Conservation (phyloP, 2,329 filamentous ascomycete species). For the Colletotrichum nymphaeae region DNA sequence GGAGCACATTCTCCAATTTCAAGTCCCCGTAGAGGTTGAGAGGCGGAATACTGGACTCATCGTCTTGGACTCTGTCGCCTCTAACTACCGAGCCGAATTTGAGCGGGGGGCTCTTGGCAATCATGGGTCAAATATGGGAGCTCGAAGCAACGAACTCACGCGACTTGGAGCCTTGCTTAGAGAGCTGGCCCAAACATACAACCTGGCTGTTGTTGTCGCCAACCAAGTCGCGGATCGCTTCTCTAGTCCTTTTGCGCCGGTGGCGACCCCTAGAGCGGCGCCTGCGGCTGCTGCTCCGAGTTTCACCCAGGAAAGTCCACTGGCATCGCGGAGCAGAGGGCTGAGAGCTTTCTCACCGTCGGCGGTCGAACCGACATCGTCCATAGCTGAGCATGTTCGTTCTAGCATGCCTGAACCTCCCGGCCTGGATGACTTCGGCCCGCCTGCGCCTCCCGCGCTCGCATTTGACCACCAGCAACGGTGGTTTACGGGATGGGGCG, state of each 20-base stretch:
- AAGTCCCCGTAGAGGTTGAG: slow-evolving; percentile 86
- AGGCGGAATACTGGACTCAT: slow-evolving; percentile 84
- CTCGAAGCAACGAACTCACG: slow-evolving; percentile 80
- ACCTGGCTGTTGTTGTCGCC: slow-evolving; percentile 87
- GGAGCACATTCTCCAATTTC: slow-evolving; percentile 93
- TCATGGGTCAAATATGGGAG: slow-evolving; percentile 72
- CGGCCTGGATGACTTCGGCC: slow-evolving; percentile 54
- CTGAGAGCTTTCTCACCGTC: slow-evolving; percentile 41
- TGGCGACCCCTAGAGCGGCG: slow-evolving; percentile 38
- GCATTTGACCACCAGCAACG: slow-evolving; percentile 89
- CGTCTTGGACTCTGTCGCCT: slow-evolving; percentile 90
- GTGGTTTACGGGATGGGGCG: slow-evolving; percentile 97
- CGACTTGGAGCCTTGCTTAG: slow-evolving; percentile 81
- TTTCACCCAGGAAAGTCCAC: slow-evolving; percentile 58
- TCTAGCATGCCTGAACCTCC: slow-evolving; percentile 48
- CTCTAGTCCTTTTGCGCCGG: slow-evolving; percentile 39
- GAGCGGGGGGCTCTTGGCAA: slow-evolving; percentile 64
- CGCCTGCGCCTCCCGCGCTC: slow-evolving; percentile 64
- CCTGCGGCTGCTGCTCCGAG: slow-evolving; percentile 31
- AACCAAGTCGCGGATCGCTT: slow-evolving; percentile 98
- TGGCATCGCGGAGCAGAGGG: slow-evolving; percentile 56
- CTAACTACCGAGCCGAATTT: slow-evolving; percentile 95
- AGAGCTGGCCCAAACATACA: slow-evolving; percentile 77
- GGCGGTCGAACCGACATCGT: slow-evolving; percentile 51
- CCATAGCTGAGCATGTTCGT: slow-evolving; percentile 48